These are phyloP conservation scores for Coemansia javaensis DNA, from an alignment of 192 early-diverging fungal species.

Conservation along the genomic window DNA sequence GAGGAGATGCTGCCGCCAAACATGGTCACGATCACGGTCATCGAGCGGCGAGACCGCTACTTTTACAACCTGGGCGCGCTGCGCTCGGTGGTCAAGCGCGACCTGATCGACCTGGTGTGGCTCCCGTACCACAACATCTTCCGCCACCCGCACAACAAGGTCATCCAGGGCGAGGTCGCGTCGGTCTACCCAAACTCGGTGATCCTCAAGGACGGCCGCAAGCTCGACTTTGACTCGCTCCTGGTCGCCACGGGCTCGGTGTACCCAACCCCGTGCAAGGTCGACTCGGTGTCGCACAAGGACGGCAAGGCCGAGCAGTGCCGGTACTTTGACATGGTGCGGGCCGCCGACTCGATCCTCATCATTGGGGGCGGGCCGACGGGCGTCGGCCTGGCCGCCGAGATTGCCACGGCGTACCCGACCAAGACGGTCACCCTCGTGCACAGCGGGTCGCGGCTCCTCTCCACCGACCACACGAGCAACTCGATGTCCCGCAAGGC, in stretches of 20 bases:
- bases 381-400: constrained; percentile 74
- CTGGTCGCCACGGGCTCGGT: constrained; percentile 46
- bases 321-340: constrained; percentile 50
- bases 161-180: constrained; percentile 44
- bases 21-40: constrained; percentile 44
- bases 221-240: constrained; percentile 48
- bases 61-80: constrained; percentile 48
- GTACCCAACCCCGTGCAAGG: constrained; percentile 49
- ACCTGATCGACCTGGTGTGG: constrained; percentile 47
- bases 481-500: constrained; percentile 53
- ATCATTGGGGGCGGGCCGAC: constrained; percentile 73
- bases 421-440: constrained; percentile 32
- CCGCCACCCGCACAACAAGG: constrained; percentile 34
- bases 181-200: constrained; percentile 45
- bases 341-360: constrained; percentile 53
- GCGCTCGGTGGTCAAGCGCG: constrained; percentile 42
- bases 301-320: constrained; percentile 42
- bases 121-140: constrained; percentile 47
- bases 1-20: constrained; percentile 27
- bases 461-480: constrained; percentile 39
- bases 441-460: constrained; percentile 30
- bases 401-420: constrained; percentile 52
- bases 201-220: constrained; percentile 42
- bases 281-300: constrained; percentile 24
- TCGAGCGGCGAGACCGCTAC: constrained; percentile 50